Conservation (phyloP, 768 basidiomycete genomes). For the Leccinum uliginosum region DNA sequence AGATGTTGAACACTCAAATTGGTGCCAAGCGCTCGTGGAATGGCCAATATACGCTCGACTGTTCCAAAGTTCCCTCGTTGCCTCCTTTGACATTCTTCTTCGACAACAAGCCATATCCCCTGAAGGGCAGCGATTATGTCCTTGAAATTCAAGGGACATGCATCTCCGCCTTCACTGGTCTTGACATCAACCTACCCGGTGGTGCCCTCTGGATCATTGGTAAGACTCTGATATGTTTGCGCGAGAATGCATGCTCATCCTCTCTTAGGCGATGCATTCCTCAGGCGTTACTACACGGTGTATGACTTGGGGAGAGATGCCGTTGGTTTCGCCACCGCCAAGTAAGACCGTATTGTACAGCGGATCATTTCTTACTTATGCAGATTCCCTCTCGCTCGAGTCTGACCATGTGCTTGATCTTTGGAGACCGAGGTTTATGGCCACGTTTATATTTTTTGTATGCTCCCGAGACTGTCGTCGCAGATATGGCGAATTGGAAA, state of each 20-base stretch:
- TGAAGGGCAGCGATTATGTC: slow-evolving; percentile 85
- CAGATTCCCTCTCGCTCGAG: background rate
- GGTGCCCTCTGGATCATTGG: slow-evolving; percentile 89
- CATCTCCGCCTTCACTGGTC: slow-evolving; percentile 86
- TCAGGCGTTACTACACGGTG: slow-evolving; percentile 90
- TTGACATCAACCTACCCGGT: slow-evolving; percentile 84
- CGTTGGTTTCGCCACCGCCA: slow-evolving; percentile 72
- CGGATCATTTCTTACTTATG: background rate
- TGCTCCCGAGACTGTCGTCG: background rate
- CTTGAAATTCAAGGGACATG: slow-evolving; percentile 89
- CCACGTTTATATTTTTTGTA: background rate
- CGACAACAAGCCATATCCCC: slow-evolving; percentile 69
- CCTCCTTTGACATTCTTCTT: slow-evolving; percentile 86
- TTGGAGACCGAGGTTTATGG: background rate
- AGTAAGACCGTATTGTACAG: slow-evolving; percentile 18
- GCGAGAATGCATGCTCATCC: slow-evolving; percentile 6
- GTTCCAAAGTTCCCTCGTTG: slow-evolving; percentile 74
- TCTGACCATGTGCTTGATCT: slow-evolving; percentile 11
- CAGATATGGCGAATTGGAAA: background rate
- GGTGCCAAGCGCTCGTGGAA: slow-evolving; percentile 95
- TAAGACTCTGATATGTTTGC: slow-evolving; percentile 27
- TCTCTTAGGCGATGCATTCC: slow-evolving; percentile 74
- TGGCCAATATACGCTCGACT: slow-evolving; percentile 91
- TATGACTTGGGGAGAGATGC: slow-evolving; percentile 76
- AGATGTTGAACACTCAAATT: slow-evolving; percentile 95